Conservation (phyloP, 768 basidiomycete species). For the Hysterangium stoloniferum region DNA sequence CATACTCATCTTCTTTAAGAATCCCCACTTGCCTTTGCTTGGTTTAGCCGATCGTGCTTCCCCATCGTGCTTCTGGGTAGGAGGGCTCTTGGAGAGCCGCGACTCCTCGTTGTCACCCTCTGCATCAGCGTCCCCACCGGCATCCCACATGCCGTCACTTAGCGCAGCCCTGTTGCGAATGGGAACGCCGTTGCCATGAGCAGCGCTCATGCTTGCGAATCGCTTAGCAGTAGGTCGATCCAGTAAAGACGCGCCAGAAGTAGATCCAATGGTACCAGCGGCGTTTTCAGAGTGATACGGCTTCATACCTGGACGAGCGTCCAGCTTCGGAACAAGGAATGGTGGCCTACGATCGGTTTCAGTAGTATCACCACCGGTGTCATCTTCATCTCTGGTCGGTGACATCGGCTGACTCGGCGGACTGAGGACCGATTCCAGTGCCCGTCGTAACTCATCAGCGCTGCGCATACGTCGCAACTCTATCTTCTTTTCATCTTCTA, state of each 20-base stretch:
- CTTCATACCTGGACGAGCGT: neutral
- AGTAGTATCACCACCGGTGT: neutral
- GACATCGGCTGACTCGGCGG: neutral
- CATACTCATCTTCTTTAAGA: slow-evolving; percentile 98
- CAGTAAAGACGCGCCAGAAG: neutral
- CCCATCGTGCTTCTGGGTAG: neutral
- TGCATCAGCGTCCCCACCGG: slow-evolving; percentile 23
- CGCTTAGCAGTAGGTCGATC: slow-evolving; percentile 37
- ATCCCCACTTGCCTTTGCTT: slow-evolving; percentile 71
- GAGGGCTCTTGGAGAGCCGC: neutral
- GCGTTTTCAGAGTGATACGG: neutral
- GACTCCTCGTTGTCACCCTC: slow-evolving; percentile 15
- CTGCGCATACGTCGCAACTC: slow-evolving; percentile 82
- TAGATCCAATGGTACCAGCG: neutral
- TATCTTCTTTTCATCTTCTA: slow-evolving; percentile 28
- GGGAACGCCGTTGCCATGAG: slow-evolving; percentile 30
- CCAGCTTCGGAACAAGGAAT: slow-evolving; percentile 4
- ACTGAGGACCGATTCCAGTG: slow-evolving; percentile 6
- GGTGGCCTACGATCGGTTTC: neutral
- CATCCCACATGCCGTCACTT: slow-evolving; percentile 43
- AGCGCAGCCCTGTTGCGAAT: slow-evolving; percentile 29
- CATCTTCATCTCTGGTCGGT: neutral
- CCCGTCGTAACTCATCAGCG: slow-evolving; percentile 67
- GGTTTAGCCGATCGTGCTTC: slow-evolving; percentile 2
- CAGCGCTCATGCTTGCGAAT: slow-evolving; percentile 61